phyloP scores from a whole-genome alignment of 1,284 basidiomycete genomes.

The Puccinia coronata region DNA sequence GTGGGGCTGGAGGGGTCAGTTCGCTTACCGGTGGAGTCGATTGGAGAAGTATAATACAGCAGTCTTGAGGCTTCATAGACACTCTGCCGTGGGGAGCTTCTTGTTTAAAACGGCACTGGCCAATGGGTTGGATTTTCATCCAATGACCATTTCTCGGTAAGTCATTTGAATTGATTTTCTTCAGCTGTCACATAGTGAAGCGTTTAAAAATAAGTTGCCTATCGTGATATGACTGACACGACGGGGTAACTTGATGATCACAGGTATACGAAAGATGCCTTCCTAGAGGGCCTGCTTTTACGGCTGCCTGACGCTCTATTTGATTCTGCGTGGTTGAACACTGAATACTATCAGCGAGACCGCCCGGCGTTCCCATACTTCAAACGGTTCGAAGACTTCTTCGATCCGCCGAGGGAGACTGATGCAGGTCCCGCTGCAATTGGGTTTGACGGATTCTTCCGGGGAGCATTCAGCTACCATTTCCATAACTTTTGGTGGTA shows the following conservation, averaged over 20 bases:
- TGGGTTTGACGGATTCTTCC: conserved; percentile 82
- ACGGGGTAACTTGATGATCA: background rate
- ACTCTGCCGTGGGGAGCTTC: conserved; percentile 76
- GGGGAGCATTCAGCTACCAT: conserved; percentile 80
- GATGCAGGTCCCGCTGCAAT: conserved; percentile 72
- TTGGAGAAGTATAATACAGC: conserved; percentile 82
- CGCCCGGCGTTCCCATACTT: conserved; percentile 82
- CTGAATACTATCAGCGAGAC: conserved; percentile 76
- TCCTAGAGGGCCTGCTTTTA: conserved; percentile 71
- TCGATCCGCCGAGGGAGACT: conserved; percentile 70
- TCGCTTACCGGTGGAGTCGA: conserved; percentile 81
- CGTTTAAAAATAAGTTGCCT: background rate
- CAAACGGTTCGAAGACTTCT: conserved; percentile 62
- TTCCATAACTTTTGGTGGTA: conserved; percentile 70
- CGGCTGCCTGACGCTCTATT: conserved; percentile 80
- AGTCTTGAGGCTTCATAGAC: conserved; percentile 77
- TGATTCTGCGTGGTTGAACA: conserved; percentile 82
- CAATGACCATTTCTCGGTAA: conserved; percentile 70
- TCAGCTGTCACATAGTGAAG: background rate
- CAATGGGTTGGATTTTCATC: conserved; percentile 82
- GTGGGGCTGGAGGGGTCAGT: conserved; percentile 82
- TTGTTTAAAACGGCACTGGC: conserved; percentile 80
- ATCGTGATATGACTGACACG: background rate
- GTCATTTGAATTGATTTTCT: background rate
- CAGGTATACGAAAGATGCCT: conserved; percentile 74